Evolutionary conservation across 2,329 filamentous ascomycete species (phyloP).

Genomic region (Purpureocillium lavendulum): DNA sequence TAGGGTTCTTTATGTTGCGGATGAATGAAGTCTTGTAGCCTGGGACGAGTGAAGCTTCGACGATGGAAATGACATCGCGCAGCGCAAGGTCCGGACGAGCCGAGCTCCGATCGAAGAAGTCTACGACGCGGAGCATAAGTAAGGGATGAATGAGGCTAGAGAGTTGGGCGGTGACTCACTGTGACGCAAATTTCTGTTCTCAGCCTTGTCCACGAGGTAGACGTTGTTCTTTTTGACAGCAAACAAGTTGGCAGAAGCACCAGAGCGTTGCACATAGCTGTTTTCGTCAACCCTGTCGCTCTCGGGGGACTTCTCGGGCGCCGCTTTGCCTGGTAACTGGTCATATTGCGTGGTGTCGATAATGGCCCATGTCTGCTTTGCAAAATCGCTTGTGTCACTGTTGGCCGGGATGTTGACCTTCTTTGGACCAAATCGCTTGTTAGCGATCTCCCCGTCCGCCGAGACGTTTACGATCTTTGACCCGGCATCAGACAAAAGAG

Average conservation of each 20-base stretch:
- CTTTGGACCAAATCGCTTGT: not conserved
- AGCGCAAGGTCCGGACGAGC: slow-evolving; percentile 4
- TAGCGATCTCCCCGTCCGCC: not conserved
- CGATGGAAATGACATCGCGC: slow-evolving; percentile 1
- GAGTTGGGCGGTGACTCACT: slow-evolving; percentile 4
- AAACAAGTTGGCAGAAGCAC: not conserved
- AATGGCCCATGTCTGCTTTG: slow-evolving; percentile 4
- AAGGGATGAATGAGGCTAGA: too few species aligned
- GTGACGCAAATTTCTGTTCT: slow-evolving; percentile 5
- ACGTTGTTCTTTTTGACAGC: slow-evolving; percentile 5
- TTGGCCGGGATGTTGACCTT: not conserved
- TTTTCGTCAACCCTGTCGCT: not conserved
- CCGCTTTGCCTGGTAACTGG: slow-evolving; percentile 3
- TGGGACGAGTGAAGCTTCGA: not conserved
- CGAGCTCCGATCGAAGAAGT: slow-evolving; percentile 5
- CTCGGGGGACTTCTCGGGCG: not conserved
- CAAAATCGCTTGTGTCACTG: slow-evolving; percentile 1
- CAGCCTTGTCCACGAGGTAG: slow-evolving; percentile 4
- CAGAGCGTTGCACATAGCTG: not conserved
- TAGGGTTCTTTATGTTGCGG: not conserved
- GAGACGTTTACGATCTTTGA: slow-evolving; percentile 1
- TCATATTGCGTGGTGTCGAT: slow-evolving; percentile 7
- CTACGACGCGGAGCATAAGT: not conserved
- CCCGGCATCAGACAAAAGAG: slow-evolving; percentile 3
- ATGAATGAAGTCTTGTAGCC: not conserved